Base-by-base conservation (phyloP, 306 rosid genomes). In the Ammopiptanthus mongolicus region DNA sequence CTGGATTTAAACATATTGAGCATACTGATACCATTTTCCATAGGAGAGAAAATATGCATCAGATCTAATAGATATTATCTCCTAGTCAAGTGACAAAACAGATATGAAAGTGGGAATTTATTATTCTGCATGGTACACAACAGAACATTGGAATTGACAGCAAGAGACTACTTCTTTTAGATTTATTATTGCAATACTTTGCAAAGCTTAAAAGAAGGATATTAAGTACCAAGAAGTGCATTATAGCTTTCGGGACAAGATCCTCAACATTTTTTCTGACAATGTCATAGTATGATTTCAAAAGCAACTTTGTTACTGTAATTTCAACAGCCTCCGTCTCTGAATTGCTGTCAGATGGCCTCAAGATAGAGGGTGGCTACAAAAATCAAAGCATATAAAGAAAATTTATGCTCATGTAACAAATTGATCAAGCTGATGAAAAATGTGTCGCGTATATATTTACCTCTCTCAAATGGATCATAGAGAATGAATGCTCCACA, bases 381-480 rank as follows among this genome's bases (percentile, higher is more conserved):
- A 82, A 60, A 74, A 47, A 71, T 28, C 57, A 69, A 79, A 19
- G 46, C 79, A 71, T 13, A 75, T 0, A 11, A 29, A 34, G 10
- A 53, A 65, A 75, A 48, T 25, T 72, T 68, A n/a, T 72, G 68
- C 41, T 64, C 50, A 51, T 29, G 59, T 34, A 78, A 79, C 21
- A 74, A 51, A 57, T 36, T 62, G 71, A 42, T 37, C 22, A 68
- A 46, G 25, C 55, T 67, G 23, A 66, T 53, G 8, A 75, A 69
- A 25, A 68, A 59, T 68, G 73, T 44, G 46, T 17, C 55, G 17
- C 72, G 6, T 9, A 13, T 6, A 69, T 12, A 68, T 78, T 50
- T 80, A 95, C 98, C 98, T 92, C 97, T 83, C 92, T 92, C 81
- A 95, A 82, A 31, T 92, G 93, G 78, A 95, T 95, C 97, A 82